These are phyloP conservation scores for Wakefieldia striispora DNA, from an alignment of 768 basidiomycete species.

Conservation along the genomic window DNA sequence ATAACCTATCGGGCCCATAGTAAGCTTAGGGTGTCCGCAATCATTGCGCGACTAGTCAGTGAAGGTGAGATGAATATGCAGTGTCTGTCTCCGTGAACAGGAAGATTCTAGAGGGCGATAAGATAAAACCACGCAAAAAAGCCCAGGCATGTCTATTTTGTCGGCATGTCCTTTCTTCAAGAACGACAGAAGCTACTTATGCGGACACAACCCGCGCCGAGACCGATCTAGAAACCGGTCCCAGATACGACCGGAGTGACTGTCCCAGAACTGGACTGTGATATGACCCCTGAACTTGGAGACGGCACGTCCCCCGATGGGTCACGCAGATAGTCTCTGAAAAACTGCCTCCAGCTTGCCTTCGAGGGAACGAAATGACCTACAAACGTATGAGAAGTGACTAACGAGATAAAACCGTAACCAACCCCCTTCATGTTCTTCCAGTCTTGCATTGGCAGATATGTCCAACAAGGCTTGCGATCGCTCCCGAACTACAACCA, in stretches of 20 bases:
- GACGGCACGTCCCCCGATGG: constrained; percentile 47
- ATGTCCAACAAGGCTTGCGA: constrained; percentile 53
- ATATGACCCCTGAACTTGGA: constrained; percentile 34
- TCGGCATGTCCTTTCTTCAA: neutral
- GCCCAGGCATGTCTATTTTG: neutral
- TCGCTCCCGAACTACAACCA: constrained; percentile 71
- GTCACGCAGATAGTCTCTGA: constrained; percentile 61
- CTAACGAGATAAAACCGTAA: constrained; percentile 3
- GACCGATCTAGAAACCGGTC: constrained; percentile 3
- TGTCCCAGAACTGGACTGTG: constrained; percentile 45
- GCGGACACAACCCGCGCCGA: neutral
- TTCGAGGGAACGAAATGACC: constrained; percentile 86
- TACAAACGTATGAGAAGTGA: constrained; percentile 26
- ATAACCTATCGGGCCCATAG: neutral
- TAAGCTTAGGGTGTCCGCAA: neutral
- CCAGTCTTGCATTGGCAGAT: constrained; percentile 59
- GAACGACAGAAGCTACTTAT: constrained; percentile 6
- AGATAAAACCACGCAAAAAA: neutral
- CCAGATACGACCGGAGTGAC: constrained; percentile 38
- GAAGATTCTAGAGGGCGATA: neutral
- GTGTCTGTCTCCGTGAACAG: neutral
- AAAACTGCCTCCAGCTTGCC: constrained; percentile 71
- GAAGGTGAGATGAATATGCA: neutral
- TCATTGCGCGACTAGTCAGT: neutral
- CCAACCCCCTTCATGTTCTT: constrained; percentile 79